Percentiles rank a stretch among this genome's conserved stretches.
Conservation (phyloP, 768 basidiomycete genomes). For the Suillus americanus region DNA sequence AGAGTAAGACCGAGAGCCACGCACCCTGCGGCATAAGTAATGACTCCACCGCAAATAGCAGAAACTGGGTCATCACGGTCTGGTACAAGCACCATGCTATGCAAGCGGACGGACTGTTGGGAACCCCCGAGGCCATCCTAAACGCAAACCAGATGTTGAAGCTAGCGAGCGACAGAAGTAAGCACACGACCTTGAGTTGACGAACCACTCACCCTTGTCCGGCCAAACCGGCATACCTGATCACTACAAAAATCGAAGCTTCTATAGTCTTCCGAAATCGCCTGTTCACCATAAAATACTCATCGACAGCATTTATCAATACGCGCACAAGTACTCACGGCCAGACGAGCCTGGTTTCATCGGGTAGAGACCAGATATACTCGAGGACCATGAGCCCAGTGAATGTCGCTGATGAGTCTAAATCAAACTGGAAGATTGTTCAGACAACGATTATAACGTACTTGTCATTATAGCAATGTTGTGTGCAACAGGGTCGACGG, state of each 20-base stretch:
- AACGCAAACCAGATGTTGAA: constrained; percentile 21
- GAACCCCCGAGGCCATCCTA: constrained; percentile 17
- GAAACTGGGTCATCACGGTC: constrained; percentile 12
- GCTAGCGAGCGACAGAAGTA: constrained; percentile 7
- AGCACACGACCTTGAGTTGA: background rate
- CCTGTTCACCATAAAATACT: background rate
- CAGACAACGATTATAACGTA: background rate
- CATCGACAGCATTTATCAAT: background rate
- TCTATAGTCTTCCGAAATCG: background rate
- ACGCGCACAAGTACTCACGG: constrained; percentile 14
- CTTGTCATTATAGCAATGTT: background rate
- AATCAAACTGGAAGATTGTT: background rate
- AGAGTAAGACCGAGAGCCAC: constrained; percentile 1
- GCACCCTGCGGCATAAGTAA: constrained; percentile 20
- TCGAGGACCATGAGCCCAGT: constrained; percentile 20
- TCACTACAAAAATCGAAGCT: constrained; percentile 11
- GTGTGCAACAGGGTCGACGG: background rate
- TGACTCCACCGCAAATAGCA: constrained; percentile 14
- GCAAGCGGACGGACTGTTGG: constrained; percentile 11
- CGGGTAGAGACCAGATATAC: constrained; percentile 10
- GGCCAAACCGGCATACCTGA: constrained; percentile 16
- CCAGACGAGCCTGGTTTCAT: constrained; percentile 21
- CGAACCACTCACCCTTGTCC: constrained; percentile 19
- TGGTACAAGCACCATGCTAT: constrained; percentile 19
- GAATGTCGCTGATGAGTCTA: constrained; percentile 6